These are phyloP conservation scores for Claviceps sp. DNA, from an alignment of 2,329 filamentous ascomycete genomes.

Conservation along the genomic window DNA sequence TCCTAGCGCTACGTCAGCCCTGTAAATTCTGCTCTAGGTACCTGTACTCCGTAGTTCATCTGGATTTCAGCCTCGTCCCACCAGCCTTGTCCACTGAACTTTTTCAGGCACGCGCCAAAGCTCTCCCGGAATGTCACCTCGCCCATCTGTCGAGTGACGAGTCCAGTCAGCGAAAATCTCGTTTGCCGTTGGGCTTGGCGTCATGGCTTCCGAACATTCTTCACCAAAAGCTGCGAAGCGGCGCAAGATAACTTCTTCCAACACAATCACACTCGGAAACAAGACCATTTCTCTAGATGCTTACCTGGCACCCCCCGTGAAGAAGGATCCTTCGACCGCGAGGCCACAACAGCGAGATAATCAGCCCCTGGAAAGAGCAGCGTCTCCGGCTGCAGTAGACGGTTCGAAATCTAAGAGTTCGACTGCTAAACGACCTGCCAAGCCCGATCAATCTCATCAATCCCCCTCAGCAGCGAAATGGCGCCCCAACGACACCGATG, in stretches of 20 bases:
- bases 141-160: neutral
- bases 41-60: no score
- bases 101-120: no score
- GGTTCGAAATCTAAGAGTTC: neutral
- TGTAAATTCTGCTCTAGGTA: no score
- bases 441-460: neutral
- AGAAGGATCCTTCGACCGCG: neutral
- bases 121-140: neutral
- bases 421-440: neutral
- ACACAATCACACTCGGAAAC: slow-evolving; percentile 31
- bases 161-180: neutral
- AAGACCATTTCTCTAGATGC: slow-evolving; percentile 36
- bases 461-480: neutral
- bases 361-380: neutral
- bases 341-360: neutral
- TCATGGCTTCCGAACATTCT: slow-evolving; percentile 1
- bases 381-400: neutral
- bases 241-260: slow-evolving; percentile 19
- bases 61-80: no score
- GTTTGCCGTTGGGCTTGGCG: neutral
- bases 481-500: slow-evolving; percentile 12
- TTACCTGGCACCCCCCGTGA: slow-evolving; percentile 27
- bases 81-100: no score
- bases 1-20: no score
- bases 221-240: slow-evolving; percentile 21